phyloP scores from a whole-genome alignment of 78 protist genomes.

The Dictyostelium capitatum region DNA sequence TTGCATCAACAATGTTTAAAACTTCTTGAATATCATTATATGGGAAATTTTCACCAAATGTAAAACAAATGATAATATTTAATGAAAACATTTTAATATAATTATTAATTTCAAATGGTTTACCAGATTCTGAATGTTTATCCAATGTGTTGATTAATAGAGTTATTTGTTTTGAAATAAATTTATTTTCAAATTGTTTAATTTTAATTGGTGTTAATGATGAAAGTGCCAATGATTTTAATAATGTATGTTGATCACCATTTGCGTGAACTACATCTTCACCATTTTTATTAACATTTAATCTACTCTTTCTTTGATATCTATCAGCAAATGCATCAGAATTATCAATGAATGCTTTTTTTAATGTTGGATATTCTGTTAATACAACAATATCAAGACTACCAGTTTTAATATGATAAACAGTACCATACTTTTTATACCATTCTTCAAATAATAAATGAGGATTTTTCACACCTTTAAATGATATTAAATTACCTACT shows the following conservation, averaged over 20 bases:
- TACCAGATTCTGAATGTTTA: too few relatives aligned
- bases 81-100: neutral
- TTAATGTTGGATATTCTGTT: slow-evolving; percentile 4
- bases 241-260: slow-evolving; percentile 17
- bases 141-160: neutral
- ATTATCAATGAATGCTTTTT: slow-evolving; percentile 16
- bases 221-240: neutral
- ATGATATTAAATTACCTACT: too few relatives aligned
- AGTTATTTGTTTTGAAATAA: neutral
- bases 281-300: neutral
- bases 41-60: neutral
- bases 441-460: neutral
- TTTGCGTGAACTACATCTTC: too few relatives aligned
- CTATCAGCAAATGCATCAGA: neutral
- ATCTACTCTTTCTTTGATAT: neutral
- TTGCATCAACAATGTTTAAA: neutral
- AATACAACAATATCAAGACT: neutral
- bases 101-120: too few relatives aligned
- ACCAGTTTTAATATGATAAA: slow-evolving; percentile 8
- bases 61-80: neutral
- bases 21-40: neutral
- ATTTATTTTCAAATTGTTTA: neutral
- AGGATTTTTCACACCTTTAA: too few relatives aligned
- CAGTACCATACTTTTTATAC: slow-evolving; percentile 33
- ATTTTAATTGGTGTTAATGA: neutral